These are phyloP conservation scores for Colletotrichum truncatum DNA, from an alignment of 2,329 filamentous ascomycete species.

Conservation along the genomic window DNA sequence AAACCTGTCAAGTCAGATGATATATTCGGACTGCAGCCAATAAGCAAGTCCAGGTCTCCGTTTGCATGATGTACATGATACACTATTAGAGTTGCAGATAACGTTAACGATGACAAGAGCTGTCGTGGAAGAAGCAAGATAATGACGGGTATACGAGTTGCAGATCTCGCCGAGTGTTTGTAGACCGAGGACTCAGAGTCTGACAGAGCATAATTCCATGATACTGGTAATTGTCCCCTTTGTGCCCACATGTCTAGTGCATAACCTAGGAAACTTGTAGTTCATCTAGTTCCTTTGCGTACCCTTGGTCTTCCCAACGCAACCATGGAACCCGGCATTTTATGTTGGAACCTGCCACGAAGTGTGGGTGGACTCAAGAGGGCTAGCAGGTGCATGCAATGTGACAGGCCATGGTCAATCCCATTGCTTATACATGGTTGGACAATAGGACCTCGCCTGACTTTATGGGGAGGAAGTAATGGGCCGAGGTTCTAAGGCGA, in stretches of 20 bases:
- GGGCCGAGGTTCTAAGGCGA: no score
- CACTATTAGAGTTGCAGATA: not conserved
- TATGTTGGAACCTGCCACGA: no score
- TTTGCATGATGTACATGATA: constrained; percentile 13
- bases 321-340: no score
- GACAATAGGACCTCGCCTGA: no score
- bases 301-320: no score
- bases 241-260: not conserved
- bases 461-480: no score
- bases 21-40: constrained; percentile 65
- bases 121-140: not conserved
- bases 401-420: no score
- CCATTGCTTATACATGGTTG: no score
- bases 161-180: not conserved
- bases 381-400: no score
- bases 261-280: not conserved
- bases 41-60: constrained; percentile 37
- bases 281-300: not conserved
- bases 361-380: no score
- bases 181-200: not conserved
- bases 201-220: not conserved
- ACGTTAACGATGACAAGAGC: not conserved
- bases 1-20: constrained; percentile 52
- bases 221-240: not conserved
- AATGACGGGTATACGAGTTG: not conserved